Base-by-base conservation (phyloP, 306 rosid genomes). In the Myrica gale region DNA sequence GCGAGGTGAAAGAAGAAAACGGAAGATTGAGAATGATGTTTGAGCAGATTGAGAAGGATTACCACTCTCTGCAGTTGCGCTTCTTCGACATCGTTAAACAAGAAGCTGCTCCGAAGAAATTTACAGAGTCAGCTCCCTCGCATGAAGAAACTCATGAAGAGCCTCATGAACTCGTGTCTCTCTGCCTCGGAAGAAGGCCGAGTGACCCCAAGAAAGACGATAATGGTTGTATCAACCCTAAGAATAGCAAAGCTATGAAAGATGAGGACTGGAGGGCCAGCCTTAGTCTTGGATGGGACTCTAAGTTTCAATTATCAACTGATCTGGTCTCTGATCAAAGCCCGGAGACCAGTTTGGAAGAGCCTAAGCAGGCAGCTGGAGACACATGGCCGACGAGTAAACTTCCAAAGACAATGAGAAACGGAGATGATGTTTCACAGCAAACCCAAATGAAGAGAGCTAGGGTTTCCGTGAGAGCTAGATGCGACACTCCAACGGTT, bases 401-500 rank as follows among this genome's bases (percentile, higher is more conserved):
- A 76, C 46, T 79, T 44, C 37, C 63, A 47, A 88, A 81, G 65
- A 69, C 76, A 4, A 47, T 4, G 43, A 78, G 79, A 52, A 80
- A 80, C 71, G 80, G 72, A 7, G 83, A 68, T 37, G 83, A 83
- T 37, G 65, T 58, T 82, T 82, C 85, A 53, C 88, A 86, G 52
- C 87, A 84, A 62, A 80, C 74, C 65, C 87, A 86, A 2, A 75
- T 83, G 37, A 91, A 89, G 81, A 86, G 88, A 86, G 91, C 93
- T 51, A 89, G 97, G 72, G 97, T 89, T 73, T 91, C 87, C 11
- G 89, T 91, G 20, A 84, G 97, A 83, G 87, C 92, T 41, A 85
- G 89, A 87, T 91, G 97, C 70, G 92, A 91, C 21, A 76, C 93
- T 80, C 86, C 90, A 44, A 89, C 92, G 93, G 97, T 91, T 72